These are phyloP conservation scores for Pythium monospermum DNA, from an alignment of 352 stramenopile species.

Conservation along the genomic window DNA sequence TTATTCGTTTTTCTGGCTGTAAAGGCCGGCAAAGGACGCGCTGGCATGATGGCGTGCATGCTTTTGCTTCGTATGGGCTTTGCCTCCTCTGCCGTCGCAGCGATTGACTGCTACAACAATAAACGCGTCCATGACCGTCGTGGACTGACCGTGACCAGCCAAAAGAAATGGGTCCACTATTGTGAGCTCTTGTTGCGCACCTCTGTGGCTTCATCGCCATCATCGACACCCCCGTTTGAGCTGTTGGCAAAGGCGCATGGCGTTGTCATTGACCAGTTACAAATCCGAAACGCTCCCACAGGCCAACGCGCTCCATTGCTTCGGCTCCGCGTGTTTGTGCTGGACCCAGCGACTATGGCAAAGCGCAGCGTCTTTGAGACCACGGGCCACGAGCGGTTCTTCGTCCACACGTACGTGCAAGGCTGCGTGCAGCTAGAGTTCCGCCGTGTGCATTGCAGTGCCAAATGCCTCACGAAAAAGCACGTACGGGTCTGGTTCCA, in stretches of 20 bases:
- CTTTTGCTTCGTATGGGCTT: constrained; percentile 66
- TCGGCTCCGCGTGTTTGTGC: constrained; percentile 41
- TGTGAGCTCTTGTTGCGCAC: constrained; percentile 28
- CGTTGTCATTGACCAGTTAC: constrained; percentile 30
- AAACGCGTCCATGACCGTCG: constrained; percentile 49
- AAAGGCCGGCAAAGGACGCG: constrained; percentile 57
- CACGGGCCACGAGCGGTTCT: constrained; percentile 42
- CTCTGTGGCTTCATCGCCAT: not conserved
- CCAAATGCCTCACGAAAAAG: constrained; percentile 41
- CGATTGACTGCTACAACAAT: constrained; percentile 67
- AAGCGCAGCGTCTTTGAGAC: constrained; percentile 43
- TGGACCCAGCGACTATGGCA: constrained; percentile 7
- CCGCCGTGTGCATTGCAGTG: constrained; percentile 26
- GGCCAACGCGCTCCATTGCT: constrained; percentile 30
- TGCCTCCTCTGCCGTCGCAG: constrained; percentile 29
- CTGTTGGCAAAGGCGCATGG: constrained; percentile 4
- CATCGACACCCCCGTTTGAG: constrained; percentile 5
- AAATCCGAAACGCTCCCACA: constrained; percentile 38
- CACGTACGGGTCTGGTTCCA: constrained; percentile 79
- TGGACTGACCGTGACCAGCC: constrained; percentile 59
- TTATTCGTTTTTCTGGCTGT: not conserved
- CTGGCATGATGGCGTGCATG: constrained; percentile 78
- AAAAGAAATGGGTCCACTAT: constrained; percentile 73
- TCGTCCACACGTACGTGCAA: constrained; percentile 35
- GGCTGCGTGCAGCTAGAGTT: constrained; percentile 64